Conservation (phyloP, 768 basidiomycete genomes). For the Rubroboletus pulcherrimus region DNA sequence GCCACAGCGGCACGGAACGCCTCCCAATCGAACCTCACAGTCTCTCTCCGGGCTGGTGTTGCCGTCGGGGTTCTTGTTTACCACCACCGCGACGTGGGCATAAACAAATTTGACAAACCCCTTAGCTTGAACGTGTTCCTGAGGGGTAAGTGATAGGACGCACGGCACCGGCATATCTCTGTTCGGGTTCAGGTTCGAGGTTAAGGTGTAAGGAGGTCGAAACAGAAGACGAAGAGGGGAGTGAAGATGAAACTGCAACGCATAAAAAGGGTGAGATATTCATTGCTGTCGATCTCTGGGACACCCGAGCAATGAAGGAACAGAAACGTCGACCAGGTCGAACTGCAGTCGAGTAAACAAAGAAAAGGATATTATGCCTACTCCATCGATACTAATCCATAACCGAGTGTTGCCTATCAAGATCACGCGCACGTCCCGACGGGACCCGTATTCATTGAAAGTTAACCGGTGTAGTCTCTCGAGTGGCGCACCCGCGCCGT, state of each 20-base stretch:
- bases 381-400: too few relatives aligned
- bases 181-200: background rate
- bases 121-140: conserved; percentile 1
- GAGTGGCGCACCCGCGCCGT: background rate
- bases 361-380: too few relatives aligned
- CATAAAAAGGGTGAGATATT: background rate
- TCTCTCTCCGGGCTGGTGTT: background rate
- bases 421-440: too few relatives aligned
- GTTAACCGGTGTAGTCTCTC: too few relatives aligned
- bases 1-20: background rate
- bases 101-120: conserved; percentile 5
- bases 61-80: background rate
- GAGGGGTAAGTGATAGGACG: background rate
- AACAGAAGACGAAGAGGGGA: too few relatives aligned
- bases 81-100: background rate
- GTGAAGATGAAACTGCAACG: background rate
- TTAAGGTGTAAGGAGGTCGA: background rate
- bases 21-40: background rate
- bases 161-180: background rate
- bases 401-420: too few relatives aligned
- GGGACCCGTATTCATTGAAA: too few relatives aligned
- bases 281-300: background rate
- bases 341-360: background rate
- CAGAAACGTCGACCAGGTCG: background rate
- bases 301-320: too few relatives aligned